Base-by-base conservation (phyloP, 2,329 filamentous ascomycete species). In the Fusarium sacchari region DNA sequence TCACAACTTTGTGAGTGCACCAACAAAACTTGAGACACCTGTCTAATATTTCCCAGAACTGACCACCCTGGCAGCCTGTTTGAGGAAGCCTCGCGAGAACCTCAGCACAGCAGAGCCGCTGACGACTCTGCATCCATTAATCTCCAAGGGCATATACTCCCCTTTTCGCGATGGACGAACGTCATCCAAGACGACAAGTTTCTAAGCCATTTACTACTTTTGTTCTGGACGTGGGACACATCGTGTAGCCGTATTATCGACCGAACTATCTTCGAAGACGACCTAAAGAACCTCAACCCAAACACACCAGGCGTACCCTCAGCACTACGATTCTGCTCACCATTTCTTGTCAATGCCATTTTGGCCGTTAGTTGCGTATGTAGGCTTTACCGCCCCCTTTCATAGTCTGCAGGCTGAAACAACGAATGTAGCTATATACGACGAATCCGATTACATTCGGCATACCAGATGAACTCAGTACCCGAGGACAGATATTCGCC, bases 301-400 rank as follows among this genome's bases (percentile, higher is more conserved):
- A 40, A 34, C 3, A 30, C 36, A 10, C 10, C 13, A 11, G 18
- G 59, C 34, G 26, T 40, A 12, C 42, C 69, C n/a, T 44, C 44
- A 28, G 40, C 56, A 15, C 52, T 73, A 4, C 46, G 59, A n/a
- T 73, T 73, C 44, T 73, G 71, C 40, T 73, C 71, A 7, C 65
- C 69, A 20, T 73, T 73, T 53, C 65, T 73, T 8, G 60, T 70
- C n/a, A 73, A 73, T 58, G 71, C 69, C 18, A n/a, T 73, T 24
- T 62, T 73, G 40, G 70, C 71, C 30, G 65, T 73, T n/a, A 67
- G 71, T 28, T 73, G 71, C 34, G 71, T 73, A 66, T 67, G 71
- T 67, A 59, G 46, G 46, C 66, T 26, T 36, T 36, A 10, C 7
- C 40, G 11, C 15, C n/a, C 10, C 6, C 12, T 10, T 44, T n/a